Evolutionary conservation across 306 rosid species (phyloP).

Genomic region (Medicago ruthenica): DNA sequence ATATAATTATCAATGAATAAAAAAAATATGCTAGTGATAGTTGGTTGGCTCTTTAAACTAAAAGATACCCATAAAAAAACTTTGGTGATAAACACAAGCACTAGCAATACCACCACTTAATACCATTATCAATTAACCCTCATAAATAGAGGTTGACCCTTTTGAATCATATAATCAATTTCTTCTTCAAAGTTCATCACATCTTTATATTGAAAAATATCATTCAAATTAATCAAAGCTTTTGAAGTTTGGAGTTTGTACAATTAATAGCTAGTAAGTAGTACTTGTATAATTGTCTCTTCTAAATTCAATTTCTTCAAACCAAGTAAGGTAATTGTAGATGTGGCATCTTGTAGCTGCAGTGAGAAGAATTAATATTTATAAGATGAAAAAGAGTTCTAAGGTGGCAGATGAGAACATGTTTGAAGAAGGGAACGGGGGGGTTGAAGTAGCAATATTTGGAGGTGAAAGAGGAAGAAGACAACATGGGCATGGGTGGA

Average conservation of each 20-base stretch:
- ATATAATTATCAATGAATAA: constrained; percentile 4
- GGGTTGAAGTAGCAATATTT: constrained; percentile 48
- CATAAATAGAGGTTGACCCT: constrained; percentile 33
- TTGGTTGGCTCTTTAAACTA: constrained; percentile 48
- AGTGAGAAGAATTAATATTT: constrained; percentile 48
- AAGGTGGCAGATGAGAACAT: constrained; percentile 88
- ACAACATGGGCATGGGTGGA: constrained; percentile 49
- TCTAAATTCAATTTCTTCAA: background rate
- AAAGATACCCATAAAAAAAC: constrained; percentile 62
- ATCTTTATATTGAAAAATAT: background rate
- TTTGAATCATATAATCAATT: constrained; percentile 33
- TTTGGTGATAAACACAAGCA: constrained; percentile 76
- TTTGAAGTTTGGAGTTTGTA: background rate
- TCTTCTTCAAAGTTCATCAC: constrained; percentile 7
- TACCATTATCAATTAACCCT: constrained; percentile 59
- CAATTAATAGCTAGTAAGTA: background rate
- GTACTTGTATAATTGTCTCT: background rate
- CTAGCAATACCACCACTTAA: constrained; percentile 58
- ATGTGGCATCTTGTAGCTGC: constrained; percentile 14
- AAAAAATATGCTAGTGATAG: constrained; percentile 43
- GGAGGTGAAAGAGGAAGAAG: constrained; percentile 39
- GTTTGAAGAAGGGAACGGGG: constrained; percentile 56
- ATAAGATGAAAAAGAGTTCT: constrained; percentile 66
- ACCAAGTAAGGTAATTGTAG: no score
- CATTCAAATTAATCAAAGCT: constrained; percentile 6